phyloP scores from a whole-genome alignment of 345 rosid species.

The Clausena lansium region DNA sequence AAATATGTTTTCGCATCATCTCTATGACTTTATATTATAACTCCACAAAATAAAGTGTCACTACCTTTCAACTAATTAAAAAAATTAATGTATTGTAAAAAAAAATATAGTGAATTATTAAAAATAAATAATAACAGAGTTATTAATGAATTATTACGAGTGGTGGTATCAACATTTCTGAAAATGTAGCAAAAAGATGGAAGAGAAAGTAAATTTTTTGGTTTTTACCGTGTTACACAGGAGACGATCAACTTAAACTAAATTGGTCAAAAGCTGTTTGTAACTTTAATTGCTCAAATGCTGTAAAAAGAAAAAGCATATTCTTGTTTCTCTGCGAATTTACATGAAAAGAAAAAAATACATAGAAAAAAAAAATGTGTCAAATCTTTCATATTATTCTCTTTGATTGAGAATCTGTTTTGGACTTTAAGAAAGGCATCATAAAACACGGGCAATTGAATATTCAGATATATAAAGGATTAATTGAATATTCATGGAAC shows the following conservation, averaged over 20 bases:
- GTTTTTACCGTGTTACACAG: not conserved
- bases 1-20: too few relatives aligned
- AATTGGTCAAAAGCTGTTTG: constrained; percentile 6
- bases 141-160: too few relatives aligned
- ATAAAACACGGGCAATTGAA: not conserved
- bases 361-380: not conserved
- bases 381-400: not conserved
- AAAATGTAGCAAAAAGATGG: too few relatives aligned
- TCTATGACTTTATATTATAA: too few relatives aligned
- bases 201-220: not conserved
- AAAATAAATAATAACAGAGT: too few relatives aligned
- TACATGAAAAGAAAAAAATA: too few relatives aligned
- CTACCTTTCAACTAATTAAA: too few relatives aligned
- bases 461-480: not conserved
- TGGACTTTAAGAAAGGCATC: not conserved
- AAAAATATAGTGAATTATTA: too few relatives aligned
- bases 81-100: too few relatives aligned
- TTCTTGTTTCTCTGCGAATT: constrained; percentile 1
- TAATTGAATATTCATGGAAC: not conserved
- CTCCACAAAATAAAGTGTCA: too few relatives aligned
- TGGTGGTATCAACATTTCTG: too few relatives aligned
- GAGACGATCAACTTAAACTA: not conserved
- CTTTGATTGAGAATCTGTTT: not conserved
- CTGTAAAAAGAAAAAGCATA: not conserved
- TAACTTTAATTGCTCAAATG: constrained; percentile 1